phyloP scores from a whole-genome alignment of 169 alveolate genomes.

The Neospora caninum region DNA sequence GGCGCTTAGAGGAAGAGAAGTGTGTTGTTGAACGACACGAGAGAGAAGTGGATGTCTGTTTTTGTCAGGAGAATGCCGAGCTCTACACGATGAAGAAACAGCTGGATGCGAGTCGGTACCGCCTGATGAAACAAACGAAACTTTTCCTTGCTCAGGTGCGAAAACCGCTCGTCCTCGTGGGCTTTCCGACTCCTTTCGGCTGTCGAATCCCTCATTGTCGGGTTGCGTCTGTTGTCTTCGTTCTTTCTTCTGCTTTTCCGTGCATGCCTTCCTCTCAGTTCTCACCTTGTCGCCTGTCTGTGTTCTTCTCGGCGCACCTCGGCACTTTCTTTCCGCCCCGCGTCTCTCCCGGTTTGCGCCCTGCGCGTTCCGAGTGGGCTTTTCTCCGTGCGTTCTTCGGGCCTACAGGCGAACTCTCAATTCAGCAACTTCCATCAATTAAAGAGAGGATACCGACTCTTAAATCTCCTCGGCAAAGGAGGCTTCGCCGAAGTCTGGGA shows the following conservation, averaged over 20 bases:
- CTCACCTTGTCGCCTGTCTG: too few relatives aligned
- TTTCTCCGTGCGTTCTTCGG: background rate
- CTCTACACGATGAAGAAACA: conserved; percentile 36
- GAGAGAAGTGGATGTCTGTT: too few relatives aligned
- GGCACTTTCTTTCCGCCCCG: too few relatives aligned
- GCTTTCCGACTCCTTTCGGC: background rate
- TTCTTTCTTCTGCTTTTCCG: background rate
- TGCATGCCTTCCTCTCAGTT: too few relatives aligned
- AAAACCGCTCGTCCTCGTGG: background rate
- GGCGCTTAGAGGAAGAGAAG: too few relatives aligned
- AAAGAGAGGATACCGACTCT: conserved; percentile 73
- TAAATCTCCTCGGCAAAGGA: conserved; percentile 91
- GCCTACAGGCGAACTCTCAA: conserved; percentile 45
- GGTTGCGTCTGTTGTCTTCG: background rate
- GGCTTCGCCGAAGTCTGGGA: conserved; percentile 94
- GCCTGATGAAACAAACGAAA: conserved; percentile 55
- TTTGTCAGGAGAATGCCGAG: background rate
- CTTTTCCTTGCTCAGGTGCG: conserved; percentile 58
- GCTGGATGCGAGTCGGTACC: conserved; percentile 60
- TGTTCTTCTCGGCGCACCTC: too few relatives aligned
- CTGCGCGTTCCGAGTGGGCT: background rate
- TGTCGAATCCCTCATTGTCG: background rate
- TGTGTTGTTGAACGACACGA: too few relatives aligned
- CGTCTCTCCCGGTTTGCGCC: too few relatives aligned
- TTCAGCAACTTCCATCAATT: conserved; percentile 54